Percentiles rank a stretch among this genome's conserved stretches.
Conservation (phyloP, 805 yeast genomes). For the Candida boleticola region DNA sequence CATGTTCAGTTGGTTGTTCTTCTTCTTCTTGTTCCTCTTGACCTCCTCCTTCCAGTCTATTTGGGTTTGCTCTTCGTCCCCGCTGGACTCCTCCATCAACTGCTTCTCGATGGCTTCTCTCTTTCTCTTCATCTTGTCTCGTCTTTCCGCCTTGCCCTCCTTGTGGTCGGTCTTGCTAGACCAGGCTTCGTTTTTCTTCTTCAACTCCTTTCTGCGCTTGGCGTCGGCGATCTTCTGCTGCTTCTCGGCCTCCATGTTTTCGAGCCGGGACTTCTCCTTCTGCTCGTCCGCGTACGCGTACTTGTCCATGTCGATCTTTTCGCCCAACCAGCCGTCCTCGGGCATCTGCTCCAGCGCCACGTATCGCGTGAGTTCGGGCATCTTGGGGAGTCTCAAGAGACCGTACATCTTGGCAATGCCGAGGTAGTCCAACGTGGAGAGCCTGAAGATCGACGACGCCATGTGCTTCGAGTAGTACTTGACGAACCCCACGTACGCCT, state of each 20-base stretch:
- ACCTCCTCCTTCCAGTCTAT: constrained; percentile 90
- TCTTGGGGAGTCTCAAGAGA: constrained; percentile 77
- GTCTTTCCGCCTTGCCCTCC: constrained; percentile 60
- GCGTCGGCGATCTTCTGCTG: constrained; percentile 36
- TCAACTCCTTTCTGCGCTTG: constrained; percentile 41
- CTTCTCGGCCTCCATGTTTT: constrained; percentile 51
- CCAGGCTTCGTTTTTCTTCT: constrained; percentile 71
- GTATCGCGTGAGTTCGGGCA: constrained; percentile 76
- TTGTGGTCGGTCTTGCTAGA: constrained; percentile 64
- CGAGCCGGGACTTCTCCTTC: constrained; percentile 62
- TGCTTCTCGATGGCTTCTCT: constrained; percentile 65
- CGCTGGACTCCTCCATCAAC: constrained; percentile 43
- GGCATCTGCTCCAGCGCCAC: constrained; percentile 51
- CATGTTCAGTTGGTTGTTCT: constrained; percentile 33
- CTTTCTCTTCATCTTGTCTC: constrained; percentile 64
- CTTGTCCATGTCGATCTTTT: constrained; percentile 61
- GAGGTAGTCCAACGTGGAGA: constrained; percentile 66
- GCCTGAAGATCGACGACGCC: constrained; percentile 83
- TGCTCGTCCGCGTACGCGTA: constrained; percentile 62
- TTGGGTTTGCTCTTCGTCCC: constrained; percentile 44
- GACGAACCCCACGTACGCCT: constrained; percentile 79
- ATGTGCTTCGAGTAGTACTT: constrained; percentile 84
- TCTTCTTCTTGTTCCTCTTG: constrained; percentile 59
- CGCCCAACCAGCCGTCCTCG: constrained; percentile 73
- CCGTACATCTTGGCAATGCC: constrained; percentile 78